Evolutionary conservation across 768 basidiomycete species (phyloP).

Genomic region (Leccinellum rugosiceps): DNA sequence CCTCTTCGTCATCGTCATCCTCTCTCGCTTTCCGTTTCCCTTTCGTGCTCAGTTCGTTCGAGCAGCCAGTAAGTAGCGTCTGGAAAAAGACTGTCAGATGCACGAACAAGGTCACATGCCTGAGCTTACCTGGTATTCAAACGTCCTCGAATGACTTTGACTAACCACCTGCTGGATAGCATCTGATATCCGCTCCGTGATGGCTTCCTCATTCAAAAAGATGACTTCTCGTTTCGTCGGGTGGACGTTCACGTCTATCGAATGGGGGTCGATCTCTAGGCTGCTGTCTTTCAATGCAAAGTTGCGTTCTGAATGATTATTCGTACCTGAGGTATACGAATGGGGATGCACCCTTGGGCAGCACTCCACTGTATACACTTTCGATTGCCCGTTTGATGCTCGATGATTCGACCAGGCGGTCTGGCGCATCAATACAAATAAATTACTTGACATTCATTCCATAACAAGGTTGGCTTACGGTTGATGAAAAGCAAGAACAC

Average conservation of each 20-base stretch:
- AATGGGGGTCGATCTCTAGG: constrained; percentile 76
- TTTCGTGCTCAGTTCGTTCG: constrained; percentile 30
- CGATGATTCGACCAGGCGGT: constrained; percentile 86
- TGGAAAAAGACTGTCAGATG: constrained; percentile 19
- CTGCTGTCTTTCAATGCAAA: constrained; percentile 36
- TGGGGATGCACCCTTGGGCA: constrained; percentile 87
- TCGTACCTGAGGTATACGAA: constrained; percentile 93
- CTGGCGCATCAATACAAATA: constrained; percentile 37
- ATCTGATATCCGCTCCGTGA: constrained; percentile 75
- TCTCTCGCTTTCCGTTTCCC: constrained; percentile 37
- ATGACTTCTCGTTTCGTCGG: constrained; percentile 97
- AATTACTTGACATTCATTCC: neutral
- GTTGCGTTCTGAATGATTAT: neutral
- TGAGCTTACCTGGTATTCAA: constrained; percentile 63
- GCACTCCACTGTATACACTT: constrained; percentile 73
- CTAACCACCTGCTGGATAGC: constrained; percentile 65
- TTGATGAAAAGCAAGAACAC: constrained; percentile 92
- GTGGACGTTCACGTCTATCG: constrained; percentile 96
- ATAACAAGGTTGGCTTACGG: constrained; percentile 47
- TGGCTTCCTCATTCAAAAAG: constrained; percentile 86
- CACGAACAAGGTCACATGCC: neutral
- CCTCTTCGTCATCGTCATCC: constrained; percentile 29
- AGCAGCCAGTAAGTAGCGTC: constrained; percentile 60
- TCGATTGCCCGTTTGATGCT: constrained; percentile 88
- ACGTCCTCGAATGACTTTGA: constrained; percentile 63